Conservation (phyloP, 2,329 filamentous ascomycete species). For the Aspergillus pseudonomiae region DNA sequence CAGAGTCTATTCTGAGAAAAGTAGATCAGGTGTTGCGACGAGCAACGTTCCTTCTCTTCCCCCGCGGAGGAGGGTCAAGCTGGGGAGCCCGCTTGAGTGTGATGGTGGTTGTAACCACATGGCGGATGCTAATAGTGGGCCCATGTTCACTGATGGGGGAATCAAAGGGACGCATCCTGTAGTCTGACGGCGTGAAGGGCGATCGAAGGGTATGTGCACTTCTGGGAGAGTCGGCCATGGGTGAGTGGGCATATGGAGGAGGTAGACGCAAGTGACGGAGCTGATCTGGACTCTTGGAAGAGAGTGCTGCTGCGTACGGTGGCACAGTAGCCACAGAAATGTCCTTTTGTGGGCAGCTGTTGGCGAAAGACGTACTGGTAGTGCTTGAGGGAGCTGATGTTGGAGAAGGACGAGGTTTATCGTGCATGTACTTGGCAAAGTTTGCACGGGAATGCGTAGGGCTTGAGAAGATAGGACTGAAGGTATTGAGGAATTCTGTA, state of each 20-base stretch:
- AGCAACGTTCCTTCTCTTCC: constrained; percentile 68
- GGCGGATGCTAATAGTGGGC: constrained; percentile 70
- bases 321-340: constrained; percentile 51
- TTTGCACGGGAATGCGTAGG: constrained; percentile 62
- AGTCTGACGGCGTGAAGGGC: constrained; percentile 69
- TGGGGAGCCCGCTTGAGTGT: constrained; percentile 71
- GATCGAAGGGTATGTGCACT: constrained; percentile 35
- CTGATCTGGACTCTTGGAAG: constrained; percentile 60
- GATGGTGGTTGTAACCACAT: constrained; percentile 88
- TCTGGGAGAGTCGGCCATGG: constrained; percentile 67
- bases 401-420: constrained; percentile 33
- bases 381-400: constrained; percentile 42
- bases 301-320: constrained; percentile 61
- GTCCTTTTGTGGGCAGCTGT: not conserved
- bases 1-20: no score
- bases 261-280: constrained; percentile 72
- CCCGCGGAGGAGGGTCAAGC: constrained; percentile 85
- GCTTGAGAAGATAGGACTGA: constrained; percentile 71
- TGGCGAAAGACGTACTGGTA: constrained; percentile 43
- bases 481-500: constrained; percentile 84
- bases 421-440: constrained; percentile 47
- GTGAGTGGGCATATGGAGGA: constrained; percentile 72
- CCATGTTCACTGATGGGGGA: constrained; percentile 58
- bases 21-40: not conserved
- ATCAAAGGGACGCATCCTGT: constrained; percentile 68